Conservation (phyloP, 1,284 basidiomycete species). For the Xanthoconium separans region DNA sequence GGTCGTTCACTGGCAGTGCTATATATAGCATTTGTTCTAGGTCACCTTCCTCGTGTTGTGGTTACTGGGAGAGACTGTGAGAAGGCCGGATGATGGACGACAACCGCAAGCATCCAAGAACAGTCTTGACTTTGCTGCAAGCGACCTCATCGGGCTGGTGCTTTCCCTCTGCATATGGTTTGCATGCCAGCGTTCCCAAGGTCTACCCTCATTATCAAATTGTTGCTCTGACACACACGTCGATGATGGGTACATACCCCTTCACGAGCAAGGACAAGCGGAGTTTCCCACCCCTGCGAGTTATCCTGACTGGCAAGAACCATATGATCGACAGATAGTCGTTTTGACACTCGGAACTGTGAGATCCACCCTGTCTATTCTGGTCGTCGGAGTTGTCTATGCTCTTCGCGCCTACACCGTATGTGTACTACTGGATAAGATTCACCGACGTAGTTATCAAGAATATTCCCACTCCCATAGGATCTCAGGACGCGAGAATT, state of each 20-base stretch:
- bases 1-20: not conserved
- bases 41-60: constrained; percentile 16
- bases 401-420: constrained; percentile 19
- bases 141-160: constrained; percentile 16
- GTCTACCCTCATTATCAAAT: not conserved
- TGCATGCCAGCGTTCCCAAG: not conserved
- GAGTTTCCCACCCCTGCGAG: constrained; percentile 1
- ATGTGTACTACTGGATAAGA: constrained; percentile 8
- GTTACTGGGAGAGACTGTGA: constrained; percentile 11
- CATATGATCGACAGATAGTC: not conserved
- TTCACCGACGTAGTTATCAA: not conserved
- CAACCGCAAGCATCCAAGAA: constrained; percentile 1
- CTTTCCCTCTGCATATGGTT: constrained; percentile 18
- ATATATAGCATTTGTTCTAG: constrained; percentile 3
- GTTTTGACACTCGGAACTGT: constrained; percentile 5
- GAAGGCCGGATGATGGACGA: not conserved
- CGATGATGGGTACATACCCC: not conserved
- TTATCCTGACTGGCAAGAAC: constrained; percentile 1
- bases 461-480: constrained; percentile 13
- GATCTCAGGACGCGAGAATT: constrained; percentile 14
- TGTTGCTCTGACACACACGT: constrained; percentile 4
- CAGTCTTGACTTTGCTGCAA: constrained; percentile 16
- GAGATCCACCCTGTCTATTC: constrained; percentile 17
- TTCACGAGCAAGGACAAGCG: constrained; percentile 7
- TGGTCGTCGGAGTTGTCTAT: constrained; percentile 14